Conservation (phyloP, 768 basidiomycete species). For the Tephrocybe sp. region DNA sequence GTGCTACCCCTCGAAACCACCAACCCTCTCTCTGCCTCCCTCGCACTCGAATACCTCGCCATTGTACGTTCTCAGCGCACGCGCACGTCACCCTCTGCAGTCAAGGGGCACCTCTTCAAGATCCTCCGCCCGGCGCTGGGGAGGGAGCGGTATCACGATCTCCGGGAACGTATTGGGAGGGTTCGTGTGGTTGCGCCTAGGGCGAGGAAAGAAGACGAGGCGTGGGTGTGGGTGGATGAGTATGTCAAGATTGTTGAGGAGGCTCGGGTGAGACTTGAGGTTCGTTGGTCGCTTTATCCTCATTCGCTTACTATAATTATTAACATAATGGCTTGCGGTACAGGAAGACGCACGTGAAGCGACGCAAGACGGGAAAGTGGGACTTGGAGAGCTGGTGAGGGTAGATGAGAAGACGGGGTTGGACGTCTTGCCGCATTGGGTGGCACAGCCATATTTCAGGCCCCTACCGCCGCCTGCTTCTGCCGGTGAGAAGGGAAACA, state of each 20-base stretch:
- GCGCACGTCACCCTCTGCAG: slow-evolving; percentile 58
- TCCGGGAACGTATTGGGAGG: slow-evolving; percentile 71
- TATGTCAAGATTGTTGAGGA: slow-evolving; percentile 60
- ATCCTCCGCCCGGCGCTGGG: too few species aligned
- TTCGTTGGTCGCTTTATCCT: slow-evolving; percentile 18
- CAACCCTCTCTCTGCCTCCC: slow-evolving; percentile 63
- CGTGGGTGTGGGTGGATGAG: too few species aligned
- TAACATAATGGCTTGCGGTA: too few species aligned
- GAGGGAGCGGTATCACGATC: slow-evolving; percentile 58
- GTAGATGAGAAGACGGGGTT: too few species aligned
- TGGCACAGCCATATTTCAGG: too few species aligned
- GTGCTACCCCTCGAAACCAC: slow-evolving; percentile 58
- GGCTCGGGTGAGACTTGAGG: slow-evolving; percentile 57
- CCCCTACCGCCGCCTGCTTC: too few species aligned
- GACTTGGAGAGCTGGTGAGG: too few species aligned
- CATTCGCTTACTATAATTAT: slow-evolving; percentile 3
- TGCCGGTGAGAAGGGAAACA: too few species aligned
- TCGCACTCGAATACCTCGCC: slow-evolving; percentile 87
- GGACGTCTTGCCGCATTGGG: too few species aligned
- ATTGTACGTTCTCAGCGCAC: slow-evolving; percentile 70
- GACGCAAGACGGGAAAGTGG: too few species aligned
- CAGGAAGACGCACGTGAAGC: slow-evolving; percentile 54
- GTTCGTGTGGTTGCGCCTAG: slow-evolving; percentile 26
- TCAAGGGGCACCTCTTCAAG: too few species aligned
- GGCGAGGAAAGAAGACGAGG: too few species aligned